Percentiles rank a stretch among this genome's conserved stretches.
Conservation (phyloP, 148 eudicot genomes). For the Fallopia convolvulus region DNA sequence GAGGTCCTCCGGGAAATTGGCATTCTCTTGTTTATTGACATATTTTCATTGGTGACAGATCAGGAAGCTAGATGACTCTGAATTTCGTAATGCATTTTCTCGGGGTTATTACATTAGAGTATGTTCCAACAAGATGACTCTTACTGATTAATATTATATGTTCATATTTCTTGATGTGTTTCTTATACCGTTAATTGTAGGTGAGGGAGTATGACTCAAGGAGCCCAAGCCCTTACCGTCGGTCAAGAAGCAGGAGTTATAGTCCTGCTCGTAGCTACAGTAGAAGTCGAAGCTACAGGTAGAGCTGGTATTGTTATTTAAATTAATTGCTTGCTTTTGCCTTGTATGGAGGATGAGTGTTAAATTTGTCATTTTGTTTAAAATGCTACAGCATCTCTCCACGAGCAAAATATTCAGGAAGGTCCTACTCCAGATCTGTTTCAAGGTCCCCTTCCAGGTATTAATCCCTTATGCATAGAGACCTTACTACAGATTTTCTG, state of each 20-base stretch:
- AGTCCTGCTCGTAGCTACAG: constrained; percentile 47
- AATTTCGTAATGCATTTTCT: constrained; percentile 61
- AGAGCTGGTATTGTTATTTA: not conserved
- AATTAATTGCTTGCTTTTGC: not conserved
- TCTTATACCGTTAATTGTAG: constrained; percentile 19
- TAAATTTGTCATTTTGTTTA: not conserved
- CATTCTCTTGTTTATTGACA: not conserved
- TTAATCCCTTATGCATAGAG: constrained; percentile 18
- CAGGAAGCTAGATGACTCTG: constrained; percentile 77
- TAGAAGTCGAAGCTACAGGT: constrained; percentile 54
- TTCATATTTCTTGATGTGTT: not conserved
- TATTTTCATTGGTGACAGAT: constrained; percentile 32
- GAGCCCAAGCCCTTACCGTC: constrained; percentile 50
- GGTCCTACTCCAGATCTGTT: constrained; percentile 52
- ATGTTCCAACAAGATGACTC: constrained; percentile 10
- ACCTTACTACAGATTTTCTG: not conserved
- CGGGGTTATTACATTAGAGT: constrained; percentile 61
- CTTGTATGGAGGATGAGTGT: not conserved
- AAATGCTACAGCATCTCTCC: constrained; percentile 52
- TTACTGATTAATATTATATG: not conserved
- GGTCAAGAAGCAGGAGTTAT: constrained; percentile 63
- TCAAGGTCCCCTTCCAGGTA: constrained; percentile 48
- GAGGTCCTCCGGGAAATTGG: not conserved
- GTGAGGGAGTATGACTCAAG: constrained; percentile 50
- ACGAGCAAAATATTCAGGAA: constrained; percentile 30